Conservation (phyloP, 371 early-diverging fungal species). For the Mortierella sp. region DNA sequence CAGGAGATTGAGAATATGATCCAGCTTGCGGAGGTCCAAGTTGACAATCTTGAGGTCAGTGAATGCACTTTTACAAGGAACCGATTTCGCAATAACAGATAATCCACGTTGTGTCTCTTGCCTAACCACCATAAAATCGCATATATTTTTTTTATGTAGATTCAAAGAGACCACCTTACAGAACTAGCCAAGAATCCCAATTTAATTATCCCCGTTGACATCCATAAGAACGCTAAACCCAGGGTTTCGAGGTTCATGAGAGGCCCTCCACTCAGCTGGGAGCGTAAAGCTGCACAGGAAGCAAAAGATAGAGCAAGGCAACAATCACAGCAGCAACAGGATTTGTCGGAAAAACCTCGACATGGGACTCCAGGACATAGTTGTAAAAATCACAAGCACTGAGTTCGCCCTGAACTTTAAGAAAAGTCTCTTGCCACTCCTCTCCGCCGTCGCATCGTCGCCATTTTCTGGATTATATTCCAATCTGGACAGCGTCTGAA, state of each 20-base stretch:
- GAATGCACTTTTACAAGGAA: too few species aligned
- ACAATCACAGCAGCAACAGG: slow-evolving; percentile 10
- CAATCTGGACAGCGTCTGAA: not conserved
- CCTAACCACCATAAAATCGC: not conserved
- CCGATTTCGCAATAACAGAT: too few species aligned
- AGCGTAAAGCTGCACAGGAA: slow-evolving; percentile 49
- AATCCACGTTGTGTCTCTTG: not conserved
- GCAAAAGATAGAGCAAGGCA: slow-evolving; percentile 34
- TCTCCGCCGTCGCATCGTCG: not conserved
- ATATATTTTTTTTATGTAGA: slow-evolving; percentile 20
- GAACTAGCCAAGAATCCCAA: slow-evolving; percentile 55
- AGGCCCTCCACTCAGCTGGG: slow-evolving; percentile 55
- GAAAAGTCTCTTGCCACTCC: too few species aligned
- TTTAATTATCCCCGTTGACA: slow-evolving; percentile 53
- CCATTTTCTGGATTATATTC: not conserved
- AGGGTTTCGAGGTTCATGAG: slow-evolving; percentile 51
- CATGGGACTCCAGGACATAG: slow-evolving; percentile 39
- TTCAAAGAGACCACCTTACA: slow-evolving; percentile 51
- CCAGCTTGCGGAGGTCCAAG: slow-evolving; percentile 52
- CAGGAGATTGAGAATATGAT: slow-evolving; percentile 46
- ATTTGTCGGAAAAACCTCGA: slow-evolving; percentile 7
- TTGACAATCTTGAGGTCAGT: slow-evolving; percentile 48
- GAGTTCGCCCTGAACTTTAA: slow-evolving; percentile 10
- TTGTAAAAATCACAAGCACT: slow-evolving; percentile 42
- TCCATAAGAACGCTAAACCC: slow-evolving; percentile 51